Evolutionary conservation across 306 rosid genomes (phyloP), one percentile per base, ranked within the genome.

Genomic region (Cucumis hystrix): DNA sequence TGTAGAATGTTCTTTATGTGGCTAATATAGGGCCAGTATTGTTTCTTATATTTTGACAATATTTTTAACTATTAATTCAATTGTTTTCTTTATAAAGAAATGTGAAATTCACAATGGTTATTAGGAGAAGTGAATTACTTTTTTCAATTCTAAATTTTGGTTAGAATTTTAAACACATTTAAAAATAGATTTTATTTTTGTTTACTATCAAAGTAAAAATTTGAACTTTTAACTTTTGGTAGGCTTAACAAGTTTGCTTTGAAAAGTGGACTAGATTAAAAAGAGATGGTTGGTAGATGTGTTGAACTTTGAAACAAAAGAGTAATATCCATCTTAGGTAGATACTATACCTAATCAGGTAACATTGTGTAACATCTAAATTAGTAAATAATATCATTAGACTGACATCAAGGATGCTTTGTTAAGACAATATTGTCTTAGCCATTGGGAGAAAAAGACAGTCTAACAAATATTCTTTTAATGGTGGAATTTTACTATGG

Each of bases 391-490:
- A 8, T 71, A 21, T 70, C 75, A 67, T 17, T 18, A 68, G 30
- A 56, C 6, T 6, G 74, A 20, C 33, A 41, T 41, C 1, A 7
- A 47, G 59, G 28, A 47, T 47, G 58, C 21, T 71, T 43, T 14
- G 75, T 70, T 23, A 47, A 70, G 75, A 25, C 75, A 70, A 7
- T 70, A 71, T 71, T 71, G 51, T 71, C 60, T 71, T 12, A 71
- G 55, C 39, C 59, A 25, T 49, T 9, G 7, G 6, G 0, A 16
- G 76, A 45, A 69, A 69, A 71, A 4, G 40, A 71, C 41, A 49
- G 23, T 49, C 59, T 47, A 71, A 25, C 76, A 25, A 25, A 41
- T 6, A 45, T 14, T 14, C 6, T 23, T 23, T 71, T 47, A 13
- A 14, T 25, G 39, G 76, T 69, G n/a, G 59, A 71, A 52, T 23